Evolutionary conservation across 2,329 filamentous ascomycete species (phyloP), one percentile per base, ranked within the genome.

Genomic region (Paraconiothyrium sp.): DNA sequence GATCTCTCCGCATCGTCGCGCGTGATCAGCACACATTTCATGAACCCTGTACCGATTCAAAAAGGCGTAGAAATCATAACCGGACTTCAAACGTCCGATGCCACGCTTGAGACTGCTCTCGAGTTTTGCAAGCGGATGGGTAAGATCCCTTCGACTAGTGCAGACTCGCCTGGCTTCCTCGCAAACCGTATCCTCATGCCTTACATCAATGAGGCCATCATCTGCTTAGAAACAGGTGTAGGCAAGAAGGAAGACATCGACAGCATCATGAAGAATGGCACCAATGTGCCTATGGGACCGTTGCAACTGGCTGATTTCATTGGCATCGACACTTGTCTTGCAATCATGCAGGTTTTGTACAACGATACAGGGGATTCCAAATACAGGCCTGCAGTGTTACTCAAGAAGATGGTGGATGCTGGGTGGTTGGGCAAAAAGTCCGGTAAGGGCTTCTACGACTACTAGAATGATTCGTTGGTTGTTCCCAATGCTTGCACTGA

Each of bases 201-300:
- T 0, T 99, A 99, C 78, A 97, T 99, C 83, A 99, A 99, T 78
- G 95, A 99, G 82, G 95, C 96, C 9, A 85, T 99, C 70, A 94
- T 97, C 67, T 99, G 95, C 79, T 84, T 99, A 14, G 95, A 99
- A 82, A 97, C 95, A 0, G 92, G 92, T 3, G 89, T 99, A 0
- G 95, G 95, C 20, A 86, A 88, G 66, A 90, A 92, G 70, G 94
- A 98, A 74, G 92, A 94, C 66, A 99, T 99, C 68, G 95, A 99
- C 76, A 90, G 87, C 67, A 99, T 99, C 72, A 99, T 99, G 95
- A 98, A 97, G 87, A 97, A 97, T 72, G 95, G 95, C 50, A 99
- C 95, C 24, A 97, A 97, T 76, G 95, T 99, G 44, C 95, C 95
- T 27, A 99, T 99, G 95, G 95, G 95, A 0, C 95, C 95, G 10